These are phyloP conservation scores for Glycyrrhiza uralensis DNA, from an alignment of 306 rosid species.

Conservation along the genomic window DNA sequence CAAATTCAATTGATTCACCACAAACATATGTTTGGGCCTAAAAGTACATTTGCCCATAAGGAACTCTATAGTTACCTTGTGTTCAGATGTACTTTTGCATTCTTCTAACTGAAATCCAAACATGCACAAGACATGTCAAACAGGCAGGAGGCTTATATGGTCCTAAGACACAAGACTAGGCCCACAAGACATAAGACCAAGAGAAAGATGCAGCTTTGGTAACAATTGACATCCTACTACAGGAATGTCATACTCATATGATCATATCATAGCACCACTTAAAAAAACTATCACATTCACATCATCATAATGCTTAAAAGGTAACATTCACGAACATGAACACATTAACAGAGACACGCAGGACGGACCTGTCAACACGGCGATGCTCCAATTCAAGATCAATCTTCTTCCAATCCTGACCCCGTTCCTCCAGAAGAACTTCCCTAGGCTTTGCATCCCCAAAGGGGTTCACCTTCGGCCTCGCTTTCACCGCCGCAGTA, in stretches of 20 bases:
- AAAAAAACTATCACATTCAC: not conserved
- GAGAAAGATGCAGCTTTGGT: not conserved
- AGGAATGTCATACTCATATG: no score
- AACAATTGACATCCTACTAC: not conserved
- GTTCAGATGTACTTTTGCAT: no score
- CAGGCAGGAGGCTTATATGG: not conserved
- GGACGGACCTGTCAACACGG: slow-evolving; percentile 56
- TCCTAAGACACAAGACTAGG: not conserved
- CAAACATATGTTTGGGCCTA: no score
- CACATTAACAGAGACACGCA: not conserved
- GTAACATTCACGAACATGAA: no score
- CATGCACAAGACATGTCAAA: not conserved
- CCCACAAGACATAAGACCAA: not conserved
- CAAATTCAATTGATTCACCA: not conserved
- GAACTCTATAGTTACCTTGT: no score
- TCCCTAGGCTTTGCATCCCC: slow-evolving; percentile 96
- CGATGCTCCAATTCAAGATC: slow-evolving; percentile 82
- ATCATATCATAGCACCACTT: no score
- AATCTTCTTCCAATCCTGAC: slow-evolving; percentile 84
- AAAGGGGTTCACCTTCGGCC: slow-evolving; percentile 77
- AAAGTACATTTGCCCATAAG: not conserved
- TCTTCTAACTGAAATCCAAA: no score
- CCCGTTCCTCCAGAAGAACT: slow-evolving; percentile 68
- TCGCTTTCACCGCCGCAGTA: slow-evolving; percentile 44
- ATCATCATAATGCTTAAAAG: no score